Conservation (phyloP, 129 eudicot species). For the Escallonia herrerae region DNA sequence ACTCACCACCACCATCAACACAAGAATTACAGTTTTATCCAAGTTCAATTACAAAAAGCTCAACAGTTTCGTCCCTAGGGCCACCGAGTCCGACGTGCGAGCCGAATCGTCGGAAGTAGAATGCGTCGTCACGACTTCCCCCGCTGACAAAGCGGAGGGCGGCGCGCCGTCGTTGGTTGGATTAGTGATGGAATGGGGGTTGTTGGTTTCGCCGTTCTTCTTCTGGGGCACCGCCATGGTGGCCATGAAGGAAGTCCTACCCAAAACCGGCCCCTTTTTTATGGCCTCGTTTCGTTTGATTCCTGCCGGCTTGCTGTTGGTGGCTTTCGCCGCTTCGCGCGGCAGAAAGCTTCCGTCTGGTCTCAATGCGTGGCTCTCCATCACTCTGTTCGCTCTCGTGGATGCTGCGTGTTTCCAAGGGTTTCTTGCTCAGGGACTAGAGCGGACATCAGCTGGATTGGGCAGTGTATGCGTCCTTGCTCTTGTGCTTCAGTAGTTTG, state of each 20-base stretch:
- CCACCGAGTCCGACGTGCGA: constrained; percentile 29
- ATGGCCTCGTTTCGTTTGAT: constrained; percentile 75
- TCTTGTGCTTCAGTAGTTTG: constrained; percentile 10
- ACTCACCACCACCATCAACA: not conserved
- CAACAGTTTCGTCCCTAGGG: constrained; percentile 20
- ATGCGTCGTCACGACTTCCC: constrained; percentile 29
- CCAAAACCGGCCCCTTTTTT: constrained; percentile 78
- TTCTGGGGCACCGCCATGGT: constrained; percentile 99
- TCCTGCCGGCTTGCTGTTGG: constrained; percentile 74
- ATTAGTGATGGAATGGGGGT: constrained; percentile 54
- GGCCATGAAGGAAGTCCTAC: constrained; percentile 96
- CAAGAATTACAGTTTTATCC: not conserved
- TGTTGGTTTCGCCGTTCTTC: constrained; percentile 89
- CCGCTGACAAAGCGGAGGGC: constrained; percentile 8
- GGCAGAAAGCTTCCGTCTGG: constrained; percentile 73
- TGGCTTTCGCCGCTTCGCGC: constrained; percentile 62
- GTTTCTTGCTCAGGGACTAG: constrained; percentile 92
- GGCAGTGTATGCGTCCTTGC: constrained; percentile 77
- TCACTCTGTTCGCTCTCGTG: constrained; percentile 65
- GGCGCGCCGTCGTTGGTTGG: constrained; percentile 15
- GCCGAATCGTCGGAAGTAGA: constrained; percentile 36
- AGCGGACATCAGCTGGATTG: constrained; percentile 91
- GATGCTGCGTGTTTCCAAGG: constrained; percentile 99
- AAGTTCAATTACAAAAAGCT: constrained; percentile 2
- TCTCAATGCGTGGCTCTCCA: constrained; percentile 75